Evolutionary conservation across 768 basidiomycete species (phyloP), one percentile per base, ranked within the genome.

Genomic region (Rhodotorula sphaerocarpa): DNA sequence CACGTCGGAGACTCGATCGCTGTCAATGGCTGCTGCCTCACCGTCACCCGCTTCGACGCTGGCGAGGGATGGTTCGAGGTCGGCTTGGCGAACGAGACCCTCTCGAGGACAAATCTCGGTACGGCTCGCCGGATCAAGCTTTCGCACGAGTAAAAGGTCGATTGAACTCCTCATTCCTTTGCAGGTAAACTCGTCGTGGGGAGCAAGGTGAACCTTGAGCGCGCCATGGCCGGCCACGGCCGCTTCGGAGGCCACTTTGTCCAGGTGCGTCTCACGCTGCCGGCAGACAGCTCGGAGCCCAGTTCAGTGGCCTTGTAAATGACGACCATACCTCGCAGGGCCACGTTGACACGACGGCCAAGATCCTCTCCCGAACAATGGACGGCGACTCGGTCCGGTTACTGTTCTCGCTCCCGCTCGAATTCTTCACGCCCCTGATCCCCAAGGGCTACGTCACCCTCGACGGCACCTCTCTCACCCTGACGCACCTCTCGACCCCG

Each of bases 221-320:
- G 95, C 53, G 95, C 95, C 4, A 90, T 97, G 89, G 85, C 83
- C 27, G 85, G 86, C 7, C 87, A 91, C 77, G 84, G 82, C 23
- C 80, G 93, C 59, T 95, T 97, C 71, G 95, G 95, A 31, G 95
- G 95, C 16, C 95, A 99, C 74, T 91, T 92, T 73, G 95, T 99
- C 27, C 93, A 97, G 83, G 91, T 88, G 71, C 58, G 79, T 62
- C 7, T 47, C 51, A 20, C 23, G 27, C 36, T 39, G 5, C 16
- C 21, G 12, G 28, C 28, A n/a, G n/a, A n/a, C n/a, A n/a, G n/a
- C n/a, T n/a, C n/a, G n/a, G n/a, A n/a, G n/a, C n/a, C n/a, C n/a
- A n/a, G n/a, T n/a, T 50, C 23, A 39, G 36, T 39, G 10, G 36
- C 36, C 36, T 16, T 39, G 9, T 39, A 9, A 9, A 39, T 9